These are phyloP conservation scores for Hericium coralloides DNA, from an alignment of 768 basidiomycete genomes.

Conservation along the genomic window DNA sequence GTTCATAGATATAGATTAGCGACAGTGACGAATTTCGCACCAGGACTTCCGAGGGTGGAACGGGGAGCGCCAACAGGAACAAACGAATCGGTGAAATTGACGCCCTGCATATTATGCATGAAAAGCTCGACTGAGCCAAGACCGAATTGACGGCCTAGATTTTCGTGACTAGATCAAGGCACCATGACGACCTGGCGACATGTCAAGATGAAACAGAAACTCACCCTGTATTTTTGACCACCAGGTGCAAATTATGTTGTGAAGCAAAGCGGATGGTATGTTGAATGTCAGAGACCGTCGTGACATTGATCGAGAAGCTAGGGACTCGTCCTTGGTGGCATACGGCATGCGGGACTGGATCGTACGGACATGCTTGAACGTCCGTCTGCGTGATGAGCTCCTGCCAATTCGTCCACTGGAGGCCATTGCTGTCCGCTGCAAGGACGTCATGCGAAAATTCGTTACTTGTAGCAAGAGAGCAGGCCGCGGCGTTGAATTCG, in stretches of 20 bases:
- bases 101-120: not conserved
- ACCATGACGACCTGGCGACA: not conserved
- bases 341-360: not conserved
- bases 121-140: not conserved
- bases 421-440: not conserved
- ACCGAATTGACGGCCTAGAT: not conserved
- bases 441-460: not conserved
- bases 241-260: conserved; percentile 27
- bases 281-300: conserved; percentile 18
- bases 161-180: not conserved
- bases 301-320: not conserved
- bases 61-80: conserved; percentile 16
- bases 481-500: not conserved
- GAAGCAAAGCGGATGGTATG: conserved; percentile 30
- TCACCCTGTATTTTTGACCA: conserved; percentile 23
- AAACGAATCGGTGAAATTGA: not conserved
- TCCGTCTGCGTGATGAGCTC: not conserved
- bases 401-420: not conserved
- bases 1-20: not conserved
- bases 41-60: not conserved
- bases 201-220: not conserved
- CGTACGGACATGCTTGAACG: not conserved
- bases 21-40: not conserved
- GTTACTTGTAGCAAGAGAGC: not conserved
- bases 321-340: not conserved